These are phyloP conservation scores for Syncephalis plumigaleata DNA, from an alignment of 371 early-diverging fungal species.

Conservation along the genomic window DNA sequence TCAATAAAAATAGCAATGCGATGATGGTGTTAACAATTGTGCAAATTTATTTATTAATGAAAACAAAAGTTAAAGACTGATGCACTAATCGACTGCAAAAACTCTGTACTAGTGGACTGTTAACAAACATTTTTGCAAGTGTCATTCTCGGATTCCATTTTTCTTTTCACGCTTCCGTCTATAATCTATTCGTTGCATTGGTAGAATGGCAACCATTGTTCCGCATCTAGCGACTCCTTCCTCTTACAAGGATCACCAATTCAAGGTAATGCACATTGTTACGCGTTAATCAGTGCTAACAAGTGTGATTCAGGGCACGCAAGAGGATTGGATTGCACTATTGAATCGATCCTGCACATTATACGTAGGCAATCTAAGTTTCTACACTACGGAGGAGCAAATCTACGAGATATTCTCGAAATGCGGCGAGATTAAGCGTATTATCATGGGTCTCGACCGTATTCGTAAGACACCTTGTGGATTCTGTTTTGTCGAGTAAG, in stretches of 20 bases:
- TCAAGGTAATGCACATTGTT: conserved; percentile 25
- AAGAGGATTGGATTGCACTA: conserved; percentile 44
- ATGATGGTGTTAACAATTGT: no score
- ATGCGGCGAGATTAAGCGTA: conserved; percentile 91
- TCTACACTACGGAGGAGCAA: conserved; percentile 98
- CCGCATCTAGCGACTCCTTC: conserved; percentile 71
- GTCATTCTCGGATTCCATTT: no score
- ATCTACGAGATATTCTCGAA: conserved; percentile 91
- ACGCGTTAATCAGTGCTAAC: not conserved
- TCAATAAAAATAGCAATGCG: no score
- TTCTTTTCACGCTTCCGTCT: no score
- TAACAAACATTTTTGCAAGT: no score
- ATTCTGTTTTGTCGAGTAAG: conserved; percentile 97
- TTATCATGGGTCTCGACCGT: conserved; percentile 96
- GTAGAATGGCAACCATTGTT: conserved; percentile 43
- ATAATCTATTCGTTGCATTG: no score
- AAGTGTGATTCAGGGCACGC: conserved; percentile 30
- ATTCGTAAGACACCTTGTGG: conserved; percentile 94
- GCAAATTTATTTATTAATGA: no score
- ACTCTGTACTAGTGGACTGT: no score
- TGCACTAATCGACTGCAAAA: no score
- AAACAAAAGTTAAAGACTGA: no score
- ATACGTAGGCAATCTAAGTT: conserved; percentile 96
- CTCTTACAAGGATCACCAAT: conserved; percentile 70
- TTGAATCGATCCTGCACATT: conserved; percentile 64